These are phyloP conservation scores for Chloromonas sp. DNA, from an alignment of 163 green algal species.

Conservation along the genomic window DNA sequence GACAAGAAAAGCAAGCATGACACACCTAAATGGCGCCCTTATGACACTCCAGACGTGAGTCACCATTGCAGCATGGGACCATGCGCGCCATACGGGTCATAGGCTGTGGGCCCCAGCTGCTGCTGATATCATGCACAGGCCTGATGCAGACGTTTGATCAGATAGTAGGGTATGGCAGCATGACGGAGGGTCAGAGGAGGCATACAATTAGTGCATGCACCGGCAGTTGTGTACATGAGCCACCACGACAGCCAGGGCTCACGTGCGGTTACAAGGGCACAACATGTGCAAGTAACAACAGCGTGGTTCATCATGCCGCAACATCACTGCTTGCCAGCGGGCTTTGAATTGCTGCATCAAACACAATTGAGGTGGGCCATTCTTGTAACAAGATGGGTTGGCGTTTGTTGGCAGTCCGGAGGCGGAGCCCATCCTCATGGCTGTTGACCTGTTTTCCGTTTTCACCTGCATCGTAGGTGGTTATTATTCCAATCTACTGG, in stretches of 20 bases:
- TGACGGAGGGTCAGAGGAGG: neutral
- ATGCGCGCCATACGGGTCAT: neutral
- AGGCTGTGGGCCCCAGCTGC: neutral
- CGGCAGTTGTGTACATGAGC: neutral
- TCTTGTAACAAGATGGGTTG: neutral
- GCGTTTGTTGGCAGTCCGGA: neutral
- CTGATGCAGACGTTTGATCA: neutral
- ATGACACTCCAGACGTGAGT: neutral
- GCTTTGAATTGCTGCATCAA: too few species aligned
- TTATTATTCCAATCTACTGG: slow-evolving; percentile 58
- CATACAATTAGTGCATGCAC: neutral
- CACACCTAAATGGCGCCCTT: slow-evolving; percentile 3
- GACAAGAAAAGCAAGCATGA: slow-evolving; percentile 3
- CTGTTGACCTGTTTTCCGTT: neutral
- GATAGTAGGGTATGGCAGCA: neutral
- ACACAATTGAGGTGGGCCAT: neutral
- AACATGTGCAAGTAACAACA: too few species aligned
- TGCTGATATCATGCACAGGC: neutral
- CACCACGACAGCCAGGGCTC: too few species aligned
- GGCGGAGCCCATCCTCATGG: neutral
- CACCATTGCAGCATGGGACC: neutral
- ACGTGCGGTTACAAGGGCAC: too few species aligned
- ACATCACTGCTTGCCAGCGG: too few species aligned
- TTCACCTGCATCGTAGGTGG: slow-evolving; percentile 24
- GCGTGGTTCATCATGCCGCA: too few species aligned